These are phyloP conservation scores for Septoria petroselini DNA, from an alignment of 2,329 filamentous ascomycete species.

Conservation along the genomic window DNA sequence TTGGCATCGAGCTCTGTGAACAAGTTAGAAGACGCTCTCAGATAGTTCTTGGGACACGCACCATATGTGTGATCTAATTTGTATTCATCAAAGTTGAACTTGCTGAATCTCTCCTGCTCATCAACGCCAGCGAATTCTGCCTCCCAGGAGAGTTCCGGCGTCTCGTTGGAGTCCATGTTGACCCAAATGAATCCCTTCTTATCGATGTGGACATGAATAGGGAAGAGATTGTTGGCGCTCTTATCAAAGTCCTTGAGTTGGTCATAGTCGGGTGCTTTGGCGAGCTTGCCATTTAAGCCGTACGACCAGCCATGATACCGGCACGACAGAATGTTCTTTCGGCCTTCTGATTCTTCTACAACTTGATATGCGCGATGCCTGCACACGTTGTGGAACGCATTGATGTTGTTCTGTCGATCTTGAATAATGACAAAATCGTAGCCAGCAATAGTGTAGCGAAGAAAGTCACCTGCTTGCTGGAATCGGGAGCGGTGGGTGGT, in stretches of 20 bases:
- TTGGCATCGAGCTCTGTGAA: constrained; percentile 50
- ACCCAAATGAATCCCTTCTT: constrained; percentile 56
- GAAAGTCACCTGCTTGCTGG: constrained; percentile 28
- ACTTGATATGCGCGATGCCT: constrained; percentile 58
- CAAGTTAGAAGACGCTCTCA: not conserved
- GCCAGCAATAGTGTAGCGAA: constrained; percentile 28
- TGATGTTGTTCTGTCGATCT: constrained; percentile 25
- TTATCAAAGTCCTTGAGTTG: constrained; percentile 55
- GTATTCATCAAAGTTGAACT: constrained; percentile 54
- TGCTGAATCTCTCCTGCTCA: constrained; percentile 43
- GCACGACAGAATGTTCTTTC: constrained; percentile 54
- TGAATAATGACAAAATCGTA: constrained; percentile 27
- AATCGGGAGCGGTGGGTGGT: constrained; percentile 34
- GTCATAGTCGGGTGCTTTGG: constrained; percentile 59
- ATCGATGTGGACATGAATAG: constrained; percentile 54
- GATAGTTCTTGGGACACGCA: not conserved
- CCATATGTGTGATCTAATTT: constrained; percentile 54
- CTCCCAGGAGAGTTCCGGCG: constrained; percentile 50
- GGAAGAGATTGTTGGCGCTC: constrained; percentile 54
- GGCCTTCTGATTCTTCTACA: constrained; percentile 51
- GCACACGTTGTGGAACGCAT: constrained; percentile 44
- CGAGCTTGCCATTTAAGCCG: constrained; percentile 54
- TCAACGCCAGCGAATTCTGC: constrained; percentile 53
- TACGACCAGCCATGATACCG: constrained; percentile 64
- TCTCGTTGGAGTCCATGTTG: constrained; percentile 50